phyloP scores from a whole-genome alignment of 1,139 yeast genomes.

The Suhomyces ambrosiae region DNA sequence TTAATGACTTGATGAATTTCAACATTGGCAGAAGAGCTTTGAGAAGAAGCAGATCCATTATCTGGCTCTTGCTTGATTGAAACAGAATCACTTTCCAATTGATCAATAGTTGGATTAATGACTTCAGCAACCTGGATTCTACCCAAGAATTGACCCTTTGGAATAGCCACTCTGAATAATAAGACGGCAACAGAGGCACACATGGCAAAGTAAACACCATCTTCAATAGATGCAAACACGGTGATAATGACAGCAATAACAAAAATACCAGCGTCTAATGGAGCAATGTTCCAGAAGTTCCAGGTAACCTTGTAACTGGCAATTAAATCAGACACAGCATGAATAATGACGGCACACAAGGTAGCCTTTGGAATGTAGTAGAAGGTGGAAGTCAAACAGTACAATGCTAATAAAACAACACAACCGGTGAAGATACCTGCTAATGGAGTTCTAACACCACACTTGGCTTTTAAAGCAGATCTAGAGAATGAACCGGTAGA shows the following conservation, averaged over 20 bases:
- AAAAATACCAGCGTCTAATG: slow-evolving; percentile 77
- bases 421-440: slow-evolving; percentile 92
- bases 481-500: slow-evolving; percentile 96
- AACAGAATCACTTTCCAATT: slow-evolving; percentile 13
- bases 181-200: slow-evolving; percentile 79
- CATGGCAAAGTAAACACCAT: slow-evolving; percentile 88
- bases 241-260: slow-evolving; percentile 76
- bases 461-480: slow-evolving; percentile 90
- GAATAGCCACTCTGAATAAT: slow-evolving; percentile 74
- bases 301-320: slow-evolving; percentile 72
- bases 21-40: slow-evolving; percentile 28
- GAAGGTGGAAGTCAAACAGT: slow-evolving; percentile 80
- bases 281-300: slow-evolving; percentile 74
- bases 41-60: slow-evolving; percentile 11
- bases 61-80: slow-evolving; percentile 15
- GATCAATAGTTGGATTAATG: slow-evolving; percentile 53
- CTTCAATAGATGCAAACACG: slow-evolving; percentile 79
- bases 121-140: slow-evolving; percentile 70
- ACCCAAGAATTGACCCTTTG: slow-evolving; percentile 83
- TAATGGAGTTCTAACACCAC: slow-evolving; percentile 93
- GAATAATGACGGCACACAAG: slow-evolving; percentile 83
- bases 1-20: slow-evolving; percentile 50
- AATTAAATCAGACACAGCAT: slow-evolving; percentile 89
- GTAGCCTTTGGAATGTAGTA: slow-evolving; percentile 90
- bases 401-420: slow-evolving; percentile 83